A percentile compares a stretch with the other conserved stretches of the same genome.
Evolutionary conservation across 495 filamentous ascomycete genomes (phyloP).

Genomic region (Penicillium roqueforti): DNA sequence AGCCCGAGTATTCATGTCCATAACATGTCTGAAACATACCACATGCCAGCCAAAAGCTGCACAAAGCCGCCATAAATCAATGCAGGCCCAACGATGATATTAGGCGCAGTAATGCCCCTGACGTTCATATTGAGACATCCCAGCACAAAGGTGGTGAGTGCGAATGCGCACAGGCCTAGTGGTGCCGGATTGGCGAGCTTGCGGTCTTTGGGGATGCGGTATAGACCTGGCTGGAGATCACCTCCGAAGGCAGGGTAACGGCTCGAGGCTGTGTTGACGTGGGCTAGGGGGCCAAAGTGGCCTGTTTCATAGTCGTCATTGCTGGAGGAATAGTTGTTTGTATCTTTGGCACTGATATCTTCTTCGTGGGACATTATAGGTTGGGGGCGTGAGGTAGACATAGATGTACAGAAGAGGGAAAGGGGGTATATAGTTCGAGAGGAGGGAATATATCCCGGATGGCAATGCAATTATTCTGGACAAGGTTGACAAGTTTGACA

Average conservation of each 20-base stretch:
- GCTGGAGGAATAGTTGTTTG: background rate
- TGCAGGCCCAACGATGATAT: constrained; percentile 59
- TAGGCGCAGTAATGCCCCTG: constrained; percentile 51
- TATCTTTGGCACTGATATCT: constrained; percentile 8
- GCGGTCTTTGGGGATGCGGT: constrained; percentile 58
- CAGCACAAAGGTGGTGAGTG: constrained; percentile 83
- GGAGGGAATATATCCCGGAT: background rate
- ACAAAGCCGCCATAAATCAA: constrained; percentile 74
- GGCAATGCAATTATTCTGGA: background rate
- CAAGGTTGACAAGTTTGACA: background rate
- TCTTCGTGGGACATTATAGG: constrained; percentile 4
- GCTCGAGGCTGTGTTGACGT: constrained; percentile 56
- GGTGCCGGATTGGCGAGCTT: constrained; percentile 80
- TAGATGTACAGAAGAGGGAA: background rate
- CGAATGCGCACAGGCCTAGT: constrained; percentile 74
- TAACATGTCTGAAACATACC: constrained; percentile 52
- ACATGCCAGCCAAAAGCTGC: constrained; percentile 88
- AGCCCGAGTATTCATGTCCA: background rate
- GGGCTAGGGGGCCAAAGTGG: constrained; percentile 53
- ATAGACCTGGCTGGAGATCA: constrained; percentile 85
- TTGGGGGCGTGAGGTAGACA: background rate
- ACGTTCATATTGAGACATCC: constrained; percentile 69
- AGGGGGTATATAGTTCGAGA: background rate
- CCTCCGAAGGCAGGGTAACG: constrained; percentile 79
- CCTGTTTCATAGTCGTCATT: background rate